These are phyloP conservation scores for Nicotiana otophora DNA, from an alignment of 257 asterid species.

Conservation along the genomic window DNA sequence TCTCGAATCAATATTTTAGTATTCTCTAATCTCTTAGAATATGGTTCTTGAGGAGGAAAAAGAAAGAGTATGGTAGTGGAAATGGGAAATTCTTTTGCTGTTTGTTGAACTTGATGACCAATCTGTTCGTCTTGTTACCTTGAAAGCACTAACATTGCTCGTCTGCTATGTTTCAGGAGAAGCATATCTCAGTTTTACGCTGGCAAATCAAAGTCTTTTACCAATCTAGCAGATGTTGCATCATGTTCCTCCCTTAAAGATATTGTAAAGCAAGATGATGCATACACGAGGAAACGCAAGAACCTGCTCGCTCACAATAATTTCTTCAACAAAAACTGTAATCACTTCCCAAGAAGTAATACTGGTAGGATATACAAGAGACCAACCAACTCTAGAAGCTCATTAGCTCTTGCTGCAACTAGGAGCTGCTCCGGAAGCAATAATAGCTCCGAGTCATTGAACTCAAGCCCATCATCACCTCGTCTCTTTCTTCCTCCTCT, in stretches of 20 bases:
- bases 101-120: background rate
- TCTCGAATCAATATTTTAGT: background rate
- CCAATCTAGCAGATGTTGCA: slow-evolving; percentile 59
- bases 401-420: slow-evolving; percentile 41
- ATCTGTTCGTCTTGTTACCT: background rate
- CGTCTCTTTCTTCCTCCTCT: slow-evolving; percentile 59
- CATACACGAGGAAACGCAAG: slow-evolving; percentile 60
- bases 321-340: slow-evolving; percentile 51
- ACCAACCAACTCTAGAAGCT: slow-evolving; percentile 47
- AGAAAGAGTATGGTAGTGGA: background rate
- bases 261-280: slow-evolving; percentile 57
- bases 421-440: slow-evolving; percentile 20
- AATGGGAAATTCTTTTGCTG: background rate
- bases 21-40: background rate
- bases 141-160: background rate
- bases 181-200: slow-evolving; percentile 32
- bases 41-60: background rate
- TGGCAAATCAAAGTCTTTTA: slow-evolving; percentile 44
- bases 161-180: slow-evolving; percentile 28
- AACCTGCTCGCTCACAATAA: slow-evolving; percentile 54
- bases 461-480: slow-evolving; percentile 46
- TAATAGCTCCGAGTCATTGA: slow-evolving; percentile 21
- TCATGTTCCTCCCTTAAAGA: slow-evolving; percentile 46
- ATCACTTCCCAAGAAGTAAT: slow-evolving; percentile 27
- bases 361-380: slow-evolving; percentile 48